A percentile compares a stretch with the other conserved stretches of the same genome.
phyloP scores from a whole-genome alignment of 192 early-diverging fungal genomes.

The Backusella australiensis region DNA sequence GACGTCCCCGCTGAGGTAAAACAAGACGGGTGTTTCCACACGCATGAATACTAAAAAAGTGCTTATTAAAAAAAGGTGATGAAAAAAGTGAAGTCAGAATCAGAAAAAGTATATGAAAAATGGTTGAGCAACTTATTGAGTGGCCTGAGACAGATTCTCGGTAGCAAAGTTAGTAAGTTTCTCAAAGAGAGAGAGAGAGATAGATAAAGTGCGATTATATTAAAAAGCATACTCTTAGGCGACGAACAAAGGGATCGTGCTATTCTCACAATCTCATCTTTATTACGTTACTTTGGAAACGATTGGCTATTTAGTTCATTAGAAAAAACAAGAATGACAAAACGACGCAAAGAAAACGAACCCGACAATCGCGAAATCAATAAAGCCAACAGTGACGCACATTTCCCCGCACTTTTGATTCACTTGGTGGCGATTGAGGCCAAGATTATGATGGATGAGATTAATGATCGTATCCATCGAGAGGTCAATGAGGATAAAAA shows the following conservation, averaged over 20 bases:
- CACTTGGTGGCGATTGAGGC: constrained; percentile 39
- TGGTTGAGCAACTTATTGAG: constrained; percentile 25
- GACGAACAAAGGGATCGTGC: constrained; percentile 33
- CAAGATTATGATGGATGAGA: constrained; percentile 37
- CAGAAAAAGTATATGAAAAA: constrained; percentile 10
- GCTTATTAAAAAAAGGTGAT: neutral
- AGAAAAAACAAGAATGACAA: constrained; percentile 8
- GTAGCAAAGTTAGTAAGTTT: constrained; percentile 35
- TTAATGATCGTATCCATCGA: constrained; percentile 16
- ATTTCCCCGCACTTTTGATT: constrained; percentile 39
- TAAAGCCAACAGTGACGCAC: constrained; percentile 18
- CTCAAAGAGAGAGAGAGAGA: too few relatives aligned
- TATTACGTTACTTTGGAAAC: constrained; percentile 36
- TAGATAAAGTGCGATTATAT: too few relatives aligned
- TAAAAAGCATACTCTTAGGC: constrained; percentile 1
- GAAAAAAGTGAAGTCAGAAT: constrained; percentile 7
- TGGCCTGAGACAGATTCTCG: constrained; percentile 39
- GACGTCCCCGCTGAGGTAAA: constrained; percentile 21
- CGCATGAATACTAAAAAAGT: too few relatives aligned
- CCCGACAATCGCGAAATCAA: neutral
- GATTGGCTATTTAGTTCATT: constrained; percentile 38
- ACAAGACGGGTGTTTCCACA: too few relatives aligned
- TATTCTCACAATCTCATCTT: constrained; percentile 14
- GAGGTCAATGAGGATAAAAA: constrained; percentile 10
- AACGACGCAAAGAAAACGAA: constrained; percentile 1